These are phyloP conservation scores for Chaetoceros muelleri DNA, from an alignment of 108 stramenopile species.

Conservation along the genomic window DNA sequence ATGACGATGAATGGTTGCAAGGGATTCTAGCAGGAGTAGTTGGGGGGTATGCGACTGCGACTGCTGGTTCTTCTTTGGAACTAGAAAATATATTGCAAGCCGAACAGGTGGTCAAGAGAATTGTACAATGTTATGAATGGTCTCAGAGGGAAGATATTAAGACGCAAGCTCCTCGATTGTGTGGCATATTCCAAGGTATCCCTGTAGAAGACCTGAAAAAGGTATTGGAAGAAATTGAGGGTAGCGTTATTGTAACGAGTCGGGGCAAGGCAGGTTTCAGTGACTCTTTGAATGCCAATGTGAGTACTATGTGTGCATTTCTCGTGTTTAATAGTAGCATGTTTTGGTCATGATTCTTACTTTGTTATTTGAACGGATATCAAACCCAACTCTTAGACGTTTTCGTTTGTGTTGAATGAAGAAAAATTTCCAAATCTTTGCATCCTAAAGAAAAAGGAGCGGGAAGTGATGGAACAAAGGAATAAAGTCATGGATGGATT, in stretches of 20 bases:
- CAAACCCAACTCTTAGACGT: too few species aligned
- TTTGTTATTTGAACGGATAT: too few species aligned
- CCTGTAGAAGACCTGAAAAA: constrained; percentile 9
- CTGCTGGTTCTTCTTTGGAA: constrained; percentile 26
- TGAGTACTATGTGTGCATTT: too few species aligned
- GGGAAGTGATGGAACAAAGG: constrained; percentile 8
- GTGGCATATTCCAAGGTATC: constrained; percentile 21
- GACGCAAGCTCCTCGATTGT: constrained; percentile 23
- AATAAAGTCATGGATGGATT: constrained; percentile 1
- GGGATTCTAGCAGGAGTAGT: neutral
- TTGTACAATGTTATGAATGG: constrained; percentile 46
- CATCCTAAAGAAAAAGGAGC: constrained; percentile 32
- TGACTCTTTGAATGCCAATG: too few species aligned
- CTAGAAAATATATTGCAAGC: constrained; percentile 62
- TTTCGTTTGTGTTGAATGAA: constrained; percentile 35
- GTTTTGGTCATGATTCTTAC: too few species aligned
- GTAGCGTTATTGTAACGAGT: too few species aligned
- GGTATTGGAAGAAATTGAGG: constrained; percentile 19
- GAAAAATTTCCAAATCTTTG: constrained; percentile 41
- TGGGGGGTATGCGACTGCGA: constrained; percentile 4
- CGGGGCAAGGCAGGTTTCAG: too few species aligned
- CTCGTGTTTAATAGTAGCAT: too few species aligned
- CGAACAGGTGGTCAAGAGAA: constrained; percentile 43
- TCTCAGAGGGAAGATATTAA: constrained; percentile 13
- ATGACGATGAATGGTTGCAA: constrained; percentile 72